Evolutionary conservation across 2,329 filamentous ascomycete genomes (phyloP).

Genomic region (Fusarium sp.): DNA sequence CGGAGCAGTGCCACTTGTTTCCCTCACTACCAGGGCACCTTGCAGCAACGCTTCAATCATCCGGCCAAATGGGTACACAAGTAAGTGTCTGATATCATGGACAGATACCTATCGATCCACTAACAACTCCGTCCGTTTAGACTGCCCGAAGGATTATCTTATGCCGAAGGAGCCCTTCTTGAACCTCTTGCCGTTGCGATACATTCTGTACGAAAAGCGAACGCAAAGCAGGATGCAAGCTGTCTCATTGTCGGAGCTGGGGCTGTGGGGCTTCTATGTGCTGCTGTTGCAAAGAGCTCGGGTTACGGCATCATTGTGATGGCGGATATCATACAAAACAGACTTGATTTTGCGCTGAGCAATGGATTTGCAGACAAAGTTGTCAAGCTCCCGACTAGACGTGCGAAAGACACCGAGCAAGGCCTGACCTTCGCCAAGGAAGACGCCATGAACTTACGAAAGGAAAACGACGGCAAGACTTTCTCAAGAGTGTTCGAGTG

Average conservation of each 20-base stretch:
- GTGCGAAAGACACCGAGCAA: neutral
- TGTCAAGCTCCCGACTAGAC: neutral
- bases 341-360: constrained; percentile 4
- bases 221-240: neutral
- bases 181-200: constrained; percentile 12
- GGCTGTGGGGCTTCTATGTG: constrained; percentile 13
- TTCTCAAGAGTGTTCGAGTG: constrained; percentile 13
- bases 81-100: neutral
- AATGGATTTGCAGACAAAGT: constrained; percentile 8
- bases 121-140: neutral
- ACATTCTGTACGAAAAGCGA: constrained; percentile 2
- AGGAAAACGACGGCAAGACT: neutral
- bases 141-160: constrained; percentile 1
- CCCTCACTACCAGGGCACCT: constrained; percentile 67
- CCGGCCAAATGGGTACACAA: constrained; percentile 68
- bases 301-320: constrained; percentile 3
- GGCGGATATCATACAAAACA: constrained; percentile 5
- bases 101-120: no score
- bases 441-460: neutral
- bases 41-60: constrained; percentile 70
- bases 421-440: neutral
- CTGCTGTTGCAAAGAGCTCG: constrained; percentile 3
- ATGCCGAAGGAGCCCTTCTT: constrained; percentile 8
- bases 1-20: constrained; percentile 68
- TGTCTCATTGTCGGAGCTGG: constrained; percentile 5